phyloP scores from a whole-genome alignment of 164 flowering plant genomes.

The Chimonanthus salicifolius region DNA sequence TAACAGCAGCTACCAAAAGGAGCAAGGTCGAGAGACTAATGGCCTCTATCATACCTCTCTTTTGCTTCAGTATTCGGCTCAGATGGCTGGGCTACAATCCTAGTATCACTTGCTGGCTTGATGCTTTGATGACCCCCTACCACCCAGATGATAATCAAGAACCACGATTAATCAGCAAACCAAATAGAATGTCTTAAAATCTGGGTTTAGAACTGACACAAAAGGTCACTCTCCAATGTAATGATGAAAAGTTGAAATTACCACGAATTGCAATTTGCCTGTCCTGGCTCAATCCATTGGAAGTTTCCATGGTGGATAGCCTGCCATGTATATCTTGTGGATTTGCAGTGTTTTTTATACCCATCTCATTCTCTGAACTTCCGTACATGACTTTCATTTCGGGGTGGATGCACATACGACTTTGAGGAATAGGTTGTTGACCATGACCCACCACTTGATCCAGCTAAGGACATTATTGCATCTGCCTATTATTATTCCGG shows the following conservation, averaged over 20 bases:
- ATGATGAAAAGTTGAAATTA: slow-evolving; percentile 9
- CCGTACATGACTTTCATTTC: slow-evolving; percentile 27
- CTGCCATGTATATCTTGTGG: slow-evolving; percentile 36
- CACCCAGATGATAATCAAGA: not conserved
- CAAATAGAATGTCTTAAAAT: not conserved
- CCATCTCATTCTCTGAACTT: slow-evolving; percentile 35
- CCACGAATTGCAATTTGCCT: slow-evolving; percentile 26
- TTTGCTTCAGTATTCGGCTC: slow-evolving; percentile 34
- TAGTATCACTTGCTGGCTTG: slow-evolving; percentile 23
- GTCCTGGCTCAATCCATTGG: slow-evolving; percentile 29
- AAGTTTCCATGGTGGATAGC: slow-evolving; percentile 25
- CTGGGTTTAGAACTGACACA: not conserved
- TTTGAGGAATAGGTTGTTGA: slow-evolving; percentile 63
- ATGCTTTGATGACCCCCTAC: slow-evolving; percentile 33
- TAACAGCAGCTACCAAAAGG: slow-evolving; percentile 5
- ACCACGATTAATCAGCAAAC: not conserved
- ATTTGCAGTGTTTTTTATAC: slow-evolving; percentile 14
- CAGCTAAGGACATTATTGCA: slow-evolving; percentile 90
- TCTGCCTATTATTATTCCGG: slow-evolving; percentile 61
- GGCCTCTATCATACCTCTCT: slow-evolving; percentile 22
- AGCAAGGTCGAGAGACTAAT: not conserved
- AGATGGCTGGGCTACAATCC: slow-evolving; percentile 26
- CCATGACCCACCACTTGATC: slow-evolving; percentile 94
- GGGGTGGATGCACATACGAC: slow-evolving; percentile 23
- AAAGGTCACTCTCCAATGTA: slow-evolving; percentile 1